Evolutionary conservation across 179 eudicot species (phyloP).

Genomic region (Silene vulgaris): DNA sequence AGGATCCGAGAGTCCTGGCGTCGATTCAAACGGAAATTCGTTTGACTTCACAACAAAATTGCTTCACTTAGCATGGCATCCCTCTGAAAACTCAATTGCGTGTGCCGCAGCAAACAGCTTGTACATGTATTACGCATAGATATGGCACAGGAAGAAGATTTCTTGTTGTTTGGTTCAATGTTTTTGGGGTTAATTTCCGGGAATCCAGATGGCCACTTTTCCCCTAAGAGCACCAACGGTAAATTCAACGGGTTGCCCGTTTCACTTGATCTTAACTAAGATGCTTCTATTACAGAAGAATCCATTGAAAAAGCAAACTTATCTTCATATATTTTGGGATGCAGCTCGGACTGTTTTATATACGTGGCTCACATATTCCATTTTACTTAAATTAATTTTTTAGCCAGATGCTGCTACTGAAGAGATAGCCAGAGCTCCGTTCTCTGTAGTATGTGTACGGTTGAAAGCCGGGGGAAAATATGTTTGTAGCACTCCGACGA

Average conservation of each 20-base stretch:
- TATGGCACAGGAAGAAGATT: constrained; percentile 19
- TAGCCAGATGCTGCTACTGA: constrained; percentile 27
- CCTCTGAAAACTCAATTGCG: constrained; percentile 52
- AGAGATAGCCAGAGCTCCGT: constrained; percentile 31
- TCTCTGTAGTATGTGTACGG: constrained; percentile 30
- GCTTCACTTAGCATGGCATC: constrained; percentile 64
- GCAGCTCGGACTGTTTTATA: constrained; percentile 30
- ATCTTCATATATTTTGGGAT: constrained; percentile 20
- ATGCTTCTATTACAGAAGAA: constrained; percentile 27
- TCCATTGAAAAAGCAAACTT: constrained; percentile 24
- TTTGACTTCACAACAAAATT: constrained; percentile 53
- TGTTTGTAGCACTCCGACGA: constrained; percentile 62
- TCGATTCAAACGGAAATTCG: constrained; percentile 48
- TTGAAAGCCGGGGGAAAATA: constrained; percentile 30
- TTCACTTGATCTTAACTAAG: constrained; percentile 25
- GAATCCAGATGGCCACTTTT: constrained; percentile 25
- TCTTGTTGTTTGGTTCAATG: constrained; percentile 23
- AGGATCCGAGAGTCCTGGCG: constrained; percentile 47
- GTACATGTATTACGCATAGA: constrained; percentile 62
- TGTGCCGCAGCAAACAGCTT: constrained; percentile 65
- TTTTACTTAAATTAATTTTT: constrained; percentile 38
- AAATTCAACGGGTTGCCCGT: constrained; percentile 22
- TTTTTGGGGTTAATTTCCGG: constrained; percentile 29
- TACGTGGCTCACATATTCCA: constrained; percentile 28
- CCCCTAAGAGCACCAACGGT: constrained; percentile 28